phyloP scores from a whole-genome alignment of 441 rosid species.

The Pelargonium fulgidum region DNA sequence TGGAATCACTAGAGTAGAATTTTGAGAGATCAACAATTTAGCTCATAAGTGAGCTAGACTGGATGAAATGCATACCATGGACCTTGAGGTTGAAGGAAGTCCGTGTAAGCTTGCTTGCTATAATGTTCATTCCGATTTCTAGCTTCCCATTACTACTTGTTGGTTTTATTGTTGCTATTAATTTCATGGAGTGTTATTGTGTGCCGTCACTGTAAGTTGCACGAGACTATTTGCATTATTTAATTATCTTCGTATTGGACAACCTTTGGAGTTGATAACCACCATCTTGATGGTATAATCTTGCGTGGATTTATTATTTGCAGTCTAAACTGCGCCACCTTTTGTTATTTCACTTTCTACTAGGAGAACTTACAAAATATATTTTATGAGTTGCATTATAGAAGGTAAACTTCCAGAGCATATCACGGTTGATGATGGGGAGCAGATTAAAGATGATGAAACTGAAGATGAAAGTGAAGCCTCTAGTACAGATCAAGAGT shows the following conservation, averaged over 20 bases:
- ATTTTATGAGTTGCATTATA: conserved; percentile 19
- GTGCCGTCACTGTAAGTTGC: not conserved
- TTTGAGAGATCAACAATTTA: not conserved
- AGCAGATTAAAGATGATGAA: conserved; percentile 31
- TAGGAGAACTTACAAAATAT: conserved; percentile 34
- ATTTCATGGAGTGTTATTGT: not conserved
- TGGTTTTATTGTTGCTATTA: not conserved
- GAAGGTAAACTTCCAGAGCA: conserved; percentile 23
- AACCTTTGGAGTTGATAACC: not conserved
- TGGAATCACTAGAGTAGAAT: not conserved
- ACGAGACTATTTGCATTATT: not conserved
- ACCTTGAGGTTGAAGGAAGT: not conserved
- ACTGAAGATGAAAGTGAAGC: conserved; percentile 37
- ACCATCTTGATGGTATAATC: not conserved
- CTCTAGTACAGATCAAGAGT: conserved; percentile 45
- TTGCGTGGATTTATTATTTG: not conserved
- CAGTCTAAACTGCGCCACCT: not conserved
- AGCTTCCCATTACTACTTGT: not conserved
- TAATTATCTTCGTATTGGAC: not conserved
- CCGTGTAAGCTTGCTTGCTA: not conserved
- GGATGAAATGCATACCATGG: not conserved
- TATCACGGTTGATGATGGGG: conserved; percentile 12
- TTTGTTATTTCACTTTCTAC: conserved; percentile 17
- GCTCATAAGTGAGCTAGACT: not conserved
- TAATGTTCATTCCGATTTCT: not conserved